Evolutionary conservation across 306 rosid genomes (phyloP), one percentile per base, ranked within the genome.

Genomic region (Lathyrus sativus): DNA sequence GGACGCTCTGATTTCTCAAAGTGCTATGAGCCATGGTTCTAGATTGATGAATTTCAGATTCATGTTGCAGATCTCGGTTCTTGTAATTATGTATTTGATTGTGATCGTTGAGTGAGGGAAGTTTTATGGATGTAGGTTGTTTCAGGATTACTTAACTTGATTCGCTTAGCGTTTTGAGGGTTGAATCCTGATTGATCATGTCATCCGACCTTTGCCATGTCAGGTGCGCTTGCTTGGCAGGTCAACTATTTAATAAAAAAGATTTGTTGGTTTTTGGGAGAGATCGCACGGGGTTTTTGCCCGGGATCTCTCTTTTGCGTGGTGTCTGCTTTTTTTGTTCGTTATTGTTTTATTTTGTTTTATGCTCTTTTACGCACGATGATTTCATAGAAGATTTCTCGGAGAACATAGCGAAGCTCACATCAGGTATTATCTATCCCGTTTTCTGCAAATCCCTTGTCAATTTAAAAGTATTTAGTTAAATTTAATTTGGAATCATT

Each of bases 171-270:
- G 79, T 70, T 29, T 56, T 14, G 10, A 11, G 74, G 66, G 4
- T 22, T 9, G 39, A 29, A 50, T 56, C 71, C 75, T 49, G 85
- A 68, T 18, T 12, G 43, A 71, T 88, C 84, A 83, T 88, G 89
- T 88, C 85, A 79, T 88, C 89, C 88, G 97, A 82, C 96, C 93
- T 91, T 91, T 91, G 97, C 97, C 97, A 91, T 86, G 93, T 8
- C 89, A 73, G 96, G 97, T 88, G 97, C 89, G 97, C 96, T 91
- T 88, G 97, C 93, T 58, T 91, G 96, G 97, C 97, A 80, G 96
- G 97, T 88, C 97, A 86, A 44, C 12, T 43, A 70, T 57, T 56
- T 60, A 62, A 65, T 80, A 88, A 82, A 69, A 39, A 12, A 18
- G 9, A 7, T 74, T 88, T 74, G 33, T 80, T 65, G 84, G 76